Evolutionary conservation across 305 asterid species (phyloP).

Genomic region (Euphrasia arctica): DNA sequence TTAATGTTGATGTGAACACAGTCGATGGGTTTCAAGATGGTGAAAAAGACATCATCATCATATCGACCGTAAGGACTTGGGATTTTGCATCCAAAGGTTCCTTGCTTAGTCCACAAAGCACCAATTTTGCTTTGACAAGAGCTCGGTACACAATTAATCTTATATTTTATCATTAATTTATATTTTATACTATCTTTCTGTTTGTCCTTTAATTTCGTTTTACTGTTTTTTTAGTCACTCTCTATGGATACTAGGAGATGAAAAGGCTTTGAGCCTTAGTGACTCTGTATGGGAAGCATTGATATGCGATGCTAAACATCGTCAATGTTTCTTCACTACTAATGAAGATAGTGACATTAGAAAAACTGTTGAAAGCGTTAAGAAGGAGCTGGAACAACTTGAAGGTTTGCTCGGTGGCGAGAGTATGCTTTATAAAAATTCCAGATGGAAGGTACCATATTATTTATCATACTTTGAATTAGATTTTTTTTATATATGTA

Average conservation of each 20-base stretch:
- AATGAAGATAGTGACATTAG: conserved; percentile 45
- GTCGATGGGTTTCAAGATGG: conserved; percentile 83
- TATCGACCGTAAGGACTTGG: conserved; percentile 66
- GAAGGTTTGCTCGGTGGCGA: conserved; percentile 53
- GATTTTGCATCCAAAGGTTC: conserved; percentile 53
- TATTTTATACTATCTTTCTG: no score
- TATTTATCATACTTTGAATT: neutral
- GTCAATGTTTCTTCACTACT: conserved; percentile 54
- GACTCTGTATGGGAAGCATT: conserved; percentile 55
- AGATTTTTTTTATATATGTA: no score
- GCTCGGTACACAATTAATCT: conserved; percentile 50
- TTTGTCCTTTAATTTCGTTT: no score
- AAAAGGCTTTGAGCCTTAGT: conserved; percentile 39
- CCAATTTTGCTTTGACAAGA: conserved; percentile 76
- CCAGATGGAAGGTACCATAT: conserved; percentile 65
- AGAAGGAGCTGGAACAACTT: conserved; percentile 54
- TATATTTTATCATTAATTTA: neutral
- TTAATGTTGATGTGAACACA: conserved; percentile 63
- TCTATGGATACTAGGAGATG: conserved; percentile 81
- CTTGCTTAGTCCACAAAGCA: conserved; percentile 47
- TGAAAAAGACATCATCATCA: conserved; percentile 66
- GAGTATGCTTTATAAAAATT: conserved; percentile 39
- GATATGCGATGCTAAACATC: conserved; percentile 51
- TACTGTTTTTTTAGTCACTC: conserved; percentile 41
- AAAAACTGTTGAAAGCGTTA: conserved; percentile 45